Evolutionary conservation across 1,139 yeast genomes (phyloP).

Genomic region (Hansenula anomala): DNA sequence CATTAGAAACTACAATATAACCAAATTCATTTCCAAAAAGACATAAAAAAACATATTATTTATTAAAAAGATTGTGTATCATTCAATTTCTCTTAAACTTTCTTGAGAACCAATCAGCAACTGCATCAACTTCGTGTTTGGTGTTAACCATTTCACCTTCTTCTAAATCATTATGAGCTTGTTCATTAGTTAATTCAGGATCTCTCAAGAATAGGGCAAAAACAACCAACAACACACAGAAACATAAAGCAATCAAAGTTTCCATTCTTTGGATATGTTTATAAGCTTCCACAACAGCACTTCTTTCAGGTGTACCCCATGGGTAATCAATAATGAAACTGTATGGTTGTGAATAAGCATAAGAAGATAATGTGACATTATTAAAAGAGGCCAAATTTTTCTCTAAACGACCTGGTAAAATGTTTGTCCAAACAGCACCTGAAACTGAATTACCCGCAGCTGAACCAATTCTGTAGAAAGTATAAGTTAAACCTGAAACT

Average conservation of each 20-base stretch:
- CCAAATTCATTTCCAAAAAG: no score
- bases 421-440: constrained; percentile 64
- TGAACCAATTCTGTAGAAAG: constrained; percentile 56
- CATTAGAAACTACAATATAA: no score
- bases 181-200: constrained; percentile 34
- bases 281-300: constrained; percentile 53
- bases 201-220: constrained; percentile 52
- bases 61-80: no score
- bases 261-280: constrained; percentile 54
- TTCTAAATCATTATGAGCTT: constrained; percentile 27
- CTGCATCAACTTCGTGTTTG: neutral
- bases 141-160: constrained; percentile 30
- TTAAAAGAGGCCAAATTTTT: constrained; percentile 9
- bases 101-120: neutral
- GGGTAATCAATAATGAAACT: constrained; percentile 39
- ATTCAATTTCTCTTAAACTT: no score
- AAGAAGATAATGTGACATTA: constrained; percentile 32
- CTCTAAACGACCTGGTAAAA: constrained; percentile 24
- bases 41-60: no score
- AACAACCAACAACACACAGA: constrained; percentile 48
- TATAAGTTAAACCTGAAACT: constrained; percentile 50
- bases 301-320: constrained; percentile 60
- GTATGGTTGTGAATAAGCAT: constrained; percentile 53
- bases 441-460: constrained; percentile 45
- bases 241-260: constrained; percentile 51